Evolutionary conservation across 2,329 filamentous ascomycete genomes (phyloP), one percentile per base, ranked within the genome.

Genomic region (Talaromyces funiculosus): DNA sequence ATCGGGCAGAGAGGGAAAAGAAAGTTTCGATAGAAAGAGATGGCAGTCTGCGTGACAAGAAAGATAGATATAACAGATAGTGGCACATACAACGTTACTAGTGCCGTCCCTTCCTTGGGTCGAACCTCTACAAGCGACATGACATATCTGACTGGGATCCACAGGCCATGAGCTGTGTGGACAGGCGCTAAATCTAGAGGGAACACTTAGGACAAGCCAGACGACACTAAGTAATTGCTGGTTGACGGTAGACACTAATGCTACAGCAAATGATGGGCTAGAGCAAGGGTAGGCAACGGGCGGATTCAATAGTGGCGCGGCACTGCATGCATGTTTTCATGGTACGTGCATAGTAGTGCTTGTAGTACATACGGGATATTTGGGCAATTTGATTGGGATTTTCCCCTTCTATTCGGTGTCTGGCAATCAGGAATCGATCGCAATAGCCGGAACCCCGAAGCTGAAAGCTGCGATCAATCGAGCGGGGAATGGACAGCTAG

Each of bases 141-240:
- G 55, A 29, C 42, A 49, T 42, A 51, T 51, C 26, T 49, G 22
- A 57, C 42, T 10, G 38, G 42, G 55, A 20, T 57, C 54, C 54
- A 57, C 40, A 24, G 29, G 31, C 55, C 55, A 57, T 57, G 31
- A 56, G 53, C 24, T 31, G 53, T 14, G 47, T 51, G 47, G 47
- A 51, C n/a, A 29, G 7, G 47, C 47, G 26, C 47, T 33, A 51
- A n/a, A 51, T 51, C 45, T 51, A 31, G 45, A 51, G 24, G 26
- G 24, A 49, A 14, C 6, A 49, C 45, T 31, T 49, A 49, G 45
- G 35, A 20, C 37, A 43, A 56, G n/a, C 38, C 26, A 42, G 26
- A 35, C 31, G 35, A 53, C 38, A 26, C 7, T 16, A 55, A 37
- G 3, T 18, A 18, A 42, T n/a, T 45, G 40, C 40, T 43, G 18